Base-by-base conservation (phyloP, 2,329 filamentous ascomycete genomes). In the Lecanicillium sp. region DNA sequence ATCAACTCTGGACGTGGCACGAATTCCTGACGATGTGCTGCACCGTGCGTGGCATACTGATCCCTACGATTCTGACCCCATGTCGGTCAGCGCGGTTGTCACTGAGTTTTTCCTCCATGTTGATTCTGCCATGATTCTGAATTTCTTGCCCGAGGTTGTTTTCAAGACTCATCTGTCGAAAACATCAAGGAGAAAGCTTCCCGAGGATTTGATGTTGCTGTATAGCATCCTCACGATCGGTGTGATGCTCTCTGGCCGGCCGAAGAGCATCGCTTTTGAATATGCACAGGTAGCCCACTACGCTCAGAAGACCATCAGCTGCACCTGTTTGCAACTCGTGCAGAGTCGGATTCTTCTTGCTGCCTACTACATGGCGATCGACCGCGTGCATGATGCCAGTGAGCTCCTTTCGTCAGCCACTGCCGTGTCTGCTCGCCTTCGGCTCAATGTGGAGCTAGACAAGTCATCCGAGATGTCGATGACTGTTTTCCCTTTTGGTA, bases 271-370 rank as follows among this genome's bases (percentile, higher is more conserved):
- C 32, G 67, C 67, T 6, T 62, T 58, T 40, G 65, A 70, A 47
- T 70, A 71, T 42, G 67, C 68, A 3, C 67, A 71, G 30, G 75
- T 84, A 42, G 80, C 81, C 4, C 70, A 76, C 40, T 78, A 78
- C 56, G 81, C 79, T 4, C 66, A 70, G 42, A 66, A 60, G 42
- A 60, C 56, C 38, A 54, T 57, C 6, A 53, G 50, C 2, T 41
- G 49, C 10, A 57, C 55, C 48, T 63, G 62, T 27, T 63, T 89
- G 41, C 81, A 87, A 54, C 67, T 87, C 37, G 79, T 83, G 11
- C 85, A 88, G 60, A 77, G 76, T 39, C 75, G 81, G 46, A 67
- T 88, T n/a, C 69, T 87, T 14, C 71, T 89, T 32, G 75, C 79
- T 17, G 65, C 87, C 6, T 86, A 84, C 63, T 79, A 82, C 54